Percentiles rank a stretch among this genome's conserved stretches.
Evolutionary conservation across 2,329 filamentous ascomycete genomes (phyloP).

Genomic region (Penicillium paneum): DNA sequence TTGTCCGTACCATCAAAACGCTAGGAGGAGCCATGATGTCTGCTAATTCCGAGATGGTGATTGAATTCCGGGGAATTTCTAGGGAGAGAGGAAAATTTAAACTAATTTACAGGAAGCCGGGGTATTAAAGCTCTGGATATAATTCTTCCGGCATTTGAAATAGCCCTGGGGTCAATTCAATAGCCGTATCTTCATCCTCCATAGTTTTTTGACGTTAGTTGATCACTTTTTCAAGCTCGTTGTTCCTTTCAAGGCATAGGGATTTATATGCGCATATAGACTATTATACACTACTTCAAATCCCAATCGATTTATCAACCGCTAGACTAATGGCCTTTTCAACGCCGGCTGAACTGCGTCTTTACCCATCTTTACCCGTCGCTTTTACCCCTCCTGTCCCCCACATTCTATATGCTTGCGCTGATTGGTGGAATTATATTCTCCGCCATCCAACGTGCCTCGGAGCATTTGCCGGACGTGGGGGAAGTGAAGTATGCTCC

Average conservation of each 20-base stretch:
- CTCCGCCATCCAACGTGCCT: constrained; percentile 20
- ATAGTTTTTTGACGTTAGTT: not conserved
- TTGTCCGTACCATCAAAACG: constrained; percentile 61
- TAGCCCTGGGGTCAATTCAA: constrained; percentile 13
- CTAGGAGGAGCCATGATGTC: constrained; percentile 58
- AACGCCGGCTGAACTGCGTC: not conserved
- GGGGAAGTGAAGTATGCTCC: constrained; percentile 10
- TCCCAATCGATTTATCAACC: not conserved
- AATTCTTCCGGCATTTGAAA: constrained; percentile 29
- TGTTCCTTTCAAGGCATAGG: not conserved
- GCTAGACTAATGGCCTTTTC: not conserved
- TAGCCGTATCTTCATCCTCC: constrained; percentile 27
- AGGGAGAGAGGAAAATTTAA: constrained; percentile 5
- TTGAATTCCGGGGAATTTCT: not conserved
- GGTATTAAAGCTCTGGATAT: constrained; percentile 18
- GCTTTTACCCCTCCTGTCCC: constrained; percentile 12
- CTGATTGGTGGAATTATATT: constrained; percentile 22
- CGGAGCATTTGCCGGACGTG: constrained; percentile 24
- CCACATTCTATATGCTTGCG: constrained; percentile 11
- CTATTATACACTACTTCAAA: not conserved
- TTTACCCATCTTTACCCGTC: not conserved
- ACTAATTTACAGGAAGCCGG: constrained; percentile 3
- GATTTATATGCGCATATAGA: too few relatives aligned
- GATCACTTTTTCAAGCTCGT: constrained; percentile 8
- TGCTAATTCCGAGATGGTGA: not conserved